Base-by-base conservation (phyloP, 768 basidiomycete species). In the Tulasnella sp. region DNA sequence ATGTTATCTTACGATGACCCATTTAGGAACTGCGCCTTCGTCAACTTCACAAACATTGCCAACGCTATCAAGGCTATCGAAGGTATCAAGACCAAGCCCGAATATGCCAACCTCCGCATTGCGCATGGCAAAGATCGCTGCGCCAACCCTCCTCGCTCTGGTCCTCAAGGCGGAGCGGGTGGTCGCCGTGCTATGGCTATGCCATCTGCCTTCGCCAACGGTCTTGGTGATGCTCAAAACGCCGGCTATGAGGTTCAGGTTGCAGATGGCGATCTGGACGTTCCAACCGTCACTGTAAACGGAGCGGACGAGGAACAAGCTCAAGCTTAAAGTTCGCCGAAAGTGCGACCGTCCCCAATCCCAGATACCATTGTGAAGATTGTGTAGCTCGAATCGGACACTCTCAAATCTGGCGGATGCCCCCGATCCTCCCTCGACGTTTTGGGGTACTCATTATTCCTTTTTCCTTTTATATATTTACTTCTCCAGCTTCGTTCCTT, bases 21-120 rank as follows among this genome's bases (percentile, higher is more conserved):
- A 47, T 69, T 74, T 72, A 95, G 92, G 86, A 94, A 94, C 81
- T 95, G 94, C 79, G 94, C 93, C 36, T 99, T 95, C 78, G 90
- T 94, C 77, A 97, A 96, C 83, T 96, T 95, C 76, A 96, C 94
- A 39, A 95, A 95, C 82, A 88, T 97, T 76, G 89, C 90, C 67
- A 95, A 95, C 78, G 94, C 95, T 14, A 94, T 95, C 84, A 98
- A 98, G 83, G 95, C 96, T n/a, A 95, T 98, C 77, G 96, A 98
- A 72, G 90, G 89, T 8, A 87, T 97, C 81, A 96, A 96, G 86
- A 87, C 84, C 78, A 92, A 94, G 78, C 87, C 92, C 1, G 95
- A 98, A 78, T 98, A 98, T 78, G 84, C 87, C 19, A 89, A 89
- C 79, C 82, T 98, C 75, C 90, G 94, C 44, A 92, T 99, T 73